phyloP scores from a whole-genome alignment of 2,329 filamentous ascomycete species.

The Meredithiella fracta region DNA sequence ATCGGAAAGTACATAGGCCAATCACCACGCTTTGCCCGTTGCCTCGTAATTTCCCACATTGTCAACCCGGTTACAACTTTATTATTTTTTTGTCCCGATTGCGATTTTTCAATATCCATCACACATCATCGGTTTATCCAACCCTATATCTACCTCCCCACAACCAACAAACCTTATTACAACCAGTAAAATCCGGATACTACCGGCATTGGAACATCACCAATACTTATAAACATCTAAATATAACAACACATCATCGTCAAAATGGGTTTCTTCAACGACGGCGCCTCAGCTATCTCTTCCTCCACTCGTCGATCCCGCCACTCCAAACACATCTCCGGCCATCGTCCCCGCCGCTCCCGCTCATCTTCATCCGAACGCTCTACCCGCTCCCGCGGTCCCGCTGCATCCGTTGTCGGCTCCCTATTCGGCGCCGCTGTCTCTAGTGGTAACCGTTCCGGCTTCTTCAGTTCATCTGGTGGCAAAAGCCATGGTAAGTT shows the following conservation, averaged over 20 bases:
- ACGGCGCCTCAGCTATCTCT: constrained; percentile 13
- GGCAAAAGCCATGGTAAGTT: constrained; percentile 11
- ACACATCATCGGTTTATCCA: background rate
- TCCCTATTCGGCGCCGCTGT: constrained; percentile 26
- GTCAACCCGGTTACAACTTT: background rate
- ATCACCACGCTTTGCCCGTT: background rate
- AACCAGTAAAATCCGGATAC: background rate
- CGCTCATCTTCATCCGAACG: constrained; percentile 4
- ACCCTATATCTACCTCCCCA: background rate
- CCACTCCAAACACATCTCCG: background rate
- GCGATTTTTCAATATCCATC: background rate
- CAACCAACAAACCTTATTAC: background rate
- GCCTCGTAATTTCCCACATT: background rate
- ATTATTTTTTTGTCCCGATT: background rate
- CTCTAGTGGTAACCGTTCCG: constrained; percentile 25
- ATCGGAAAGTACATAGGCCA: too few species aligned
- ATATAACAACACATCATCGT: background rate
- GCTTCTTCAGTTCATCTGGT: constrained; percentile 31
- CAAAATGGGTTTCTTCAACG: constrained; percentile 15
- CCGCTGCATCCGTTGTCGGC: constrained; percentile 17
- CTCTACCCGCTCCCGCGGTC: constrained; percentile 7
- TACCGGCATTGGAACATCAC: too few species aligned
- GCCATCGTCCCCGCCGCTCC: background rate
- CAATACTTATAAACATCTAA: background rate
- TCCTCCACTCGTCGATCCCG: constrained; percentile 5